Evolutionary conservation across 2,329 filamentous ascomycete species (phyloP).

Genomic region (Cladosporium sp.): DNA sequence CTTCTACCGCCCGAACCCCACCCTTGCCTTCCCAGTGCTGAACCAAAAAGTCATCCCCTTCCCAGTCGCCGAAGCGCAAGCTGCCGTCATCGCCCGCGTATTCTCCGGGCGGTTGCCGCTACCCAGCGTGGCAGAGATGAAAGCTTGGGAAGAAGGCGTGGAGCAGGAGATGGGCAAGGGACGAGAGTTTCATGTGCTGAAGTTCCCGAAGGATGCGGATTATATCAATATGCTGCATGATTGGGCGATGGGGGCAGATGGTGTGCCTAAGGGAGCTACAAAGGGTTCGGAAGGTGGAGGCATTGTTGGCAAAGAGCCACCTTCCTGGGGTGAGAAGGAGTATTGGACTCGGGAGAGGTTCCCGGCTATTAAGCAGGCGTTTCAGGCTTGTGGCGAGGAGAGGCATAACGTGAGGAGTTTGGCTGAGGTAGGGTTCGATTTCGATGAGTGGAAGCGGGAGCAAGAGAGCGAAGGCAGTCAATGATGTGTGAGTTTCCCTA

Average conservation of each 20-base stretch:
- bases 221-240: slow-evolving; percentile 67
- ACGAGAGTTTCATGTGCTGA: slow-evolving; percentile 51
- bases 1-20: slow-evolving; percentile 71
- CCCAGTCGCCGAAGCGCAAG: slow-evolving; percentile 72
- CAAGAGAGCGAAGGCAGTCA: background rate
- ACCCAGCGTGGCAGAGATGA: slow-evolving; percentile 62
- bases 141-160: slow-evolving; percentile 56
- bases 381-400: slow-evolving; percentile 59
- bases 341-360: slow-evolving; percentile 69
- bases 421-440: slow-evolving; percentile 61
- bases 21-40: slow-evolving; percentile 70
- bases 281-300: slow-evolving; percentile 26
- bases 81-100: slow-evolving; percentile 69
- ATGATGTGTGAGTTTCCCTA: background rate
- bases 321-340: slow-evolving; percentile 65
- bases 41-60: slow-evolving; percentile 87
- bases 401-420: slow-evolving; percentile 57
- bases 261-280: slow-evolving; percentile 18
- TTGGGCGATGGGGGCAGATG: slow-evolving; percentile 51
- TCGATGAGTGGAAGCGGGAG: slow-evolving; percentile 18
- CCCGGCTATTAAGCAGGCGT: slow-evolving; percentile 66
- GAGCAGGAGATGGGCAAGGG: slow-evolving; percentile 40
- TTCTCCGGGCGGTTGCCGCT: slow-evolving; percentile 68
- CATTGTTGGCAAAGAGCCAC: slow-evolving; percentile 60
- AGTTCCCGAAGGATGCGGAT: slow-evolving; percentile 59